Percentiles rank a stretch among this genome's conserved stretches.
Evolutionary conservation across 305 asterid genomes (phyloP).

Genomic region (Withania somnifera): DNA sequence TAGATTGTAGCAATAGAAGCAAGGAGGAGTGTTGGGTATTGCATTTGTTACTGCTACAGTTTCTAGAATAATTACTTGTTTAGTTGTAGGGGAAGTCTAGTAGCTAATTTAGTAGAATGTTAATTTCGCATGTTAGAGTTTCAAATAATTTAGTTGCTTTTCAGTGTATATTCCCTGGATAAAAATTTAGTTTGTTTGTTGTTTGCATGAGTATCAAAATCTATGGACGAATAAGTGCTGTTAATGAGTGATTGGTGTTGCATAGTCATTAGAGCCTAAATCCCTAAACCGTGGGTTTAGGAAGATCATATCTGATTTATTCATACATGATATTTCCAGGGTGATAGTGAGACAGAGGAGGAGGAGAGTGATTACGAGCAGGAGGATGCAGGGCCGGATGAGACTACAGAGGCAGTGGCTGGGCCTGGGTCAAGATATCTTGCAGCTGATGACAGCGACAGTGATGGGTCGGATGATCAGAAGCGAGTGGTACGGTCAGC

Average conservation of each 20-base stretch:
- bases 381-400: conserved; percentile 31
- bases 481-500: conserved; percentile 70
- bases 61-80: no score
- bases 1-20: no score
- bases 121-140: no score
- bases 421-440: conserved; percentile 36
- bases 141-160: no score
- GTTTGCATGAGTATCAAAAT: background rate
- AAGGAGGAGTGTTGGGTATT: no score
- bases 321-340: conserved; percentile 20
- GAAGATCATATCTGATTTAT: background rate
- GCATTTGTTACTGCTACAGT: no score
- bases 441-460: conserved; percentile 35
- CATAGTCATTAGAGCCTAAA: background rate
- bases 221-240: background rate
- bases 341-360: conserved; percentile 69
- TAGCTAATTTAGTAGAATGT: no score
- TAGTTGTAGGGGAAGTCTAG: no score
- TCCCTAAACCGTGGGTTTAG: background rate
- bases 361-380: conserved; percentile 44
- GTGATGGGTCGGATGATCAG: conserved; percentile 54
- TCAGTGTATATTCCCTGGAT: no score
- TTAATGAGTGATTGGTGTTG: background rate
- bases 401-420: conserved; percentile 15
- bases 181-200: background rate